These are phyloP conservation scores for Auriscalpium orientale DNA, from an alignment of 768 basidiomycete species.

Conservation along the genomic window DNA sequence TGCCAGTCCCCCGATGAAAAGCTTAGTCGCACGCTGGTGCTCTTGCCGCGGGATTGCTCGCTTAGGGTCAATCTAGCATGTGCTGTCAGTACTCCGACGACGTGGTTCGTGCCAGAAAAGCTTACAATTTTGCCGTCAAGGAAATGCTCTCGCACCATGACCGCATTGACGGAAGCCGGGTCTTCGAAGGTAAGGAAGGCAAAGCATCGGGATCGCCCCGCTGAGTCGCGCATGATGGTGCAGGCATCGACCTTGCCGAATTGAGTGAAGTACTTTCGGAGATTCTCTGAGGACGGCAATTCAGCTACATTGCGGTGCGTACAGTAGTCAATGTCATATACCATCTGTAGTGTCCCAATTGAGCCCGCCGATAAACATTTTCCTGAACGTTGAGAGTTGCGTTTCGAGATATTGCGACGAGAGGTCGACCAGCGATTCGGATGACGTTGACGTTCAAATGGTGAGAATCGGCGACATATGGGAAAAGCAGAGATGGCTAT, in stretches of 20 bases:
- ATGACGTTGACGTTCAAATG: slow-evolving; percentile 4
- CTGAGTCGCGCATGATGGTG: slow-evolving; percentile 95
- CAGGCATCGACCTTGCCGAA: slow-evolving; percentile 95
- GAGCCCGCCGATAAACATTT: slow-evolving; percentile 98
- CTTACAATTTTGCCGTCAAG: slow-evolving; percentile 90
- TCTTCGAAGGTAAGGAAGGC: slow-evolving; percentile 95
- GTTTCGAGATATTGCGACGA: slow-evolving; percentile 1
- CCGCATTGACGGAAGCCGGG: slow-evolving; percentile 83
- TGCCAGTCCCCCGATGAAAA: slow-evolving; percentile 92
- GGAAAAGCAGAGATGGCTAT: slow-evolving; percentile 52
- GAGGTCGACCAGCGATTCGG: slow-evolving; percentile 7
- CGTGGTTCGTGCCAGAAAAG: background rate
- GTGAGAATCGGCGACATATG: slow-evolving; percentile 18
- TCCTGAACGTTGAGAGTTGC: slow-evolving; percentile 44
- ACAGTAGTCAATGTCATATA: slow-evolving; percentile 38
- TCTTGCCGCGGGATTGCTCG: slow-evolving; percentile 94
- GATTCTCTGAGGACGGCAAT: slow-evolving; percentile 42
- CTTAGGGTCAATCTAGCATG: slow-evolving; percentile 88
- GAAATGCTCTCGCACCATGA: slow-evolving; percentile 88
- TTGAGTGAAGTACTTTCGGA: slow-evolving; percentile 83
- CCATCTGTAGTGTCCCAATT: slow-evolving; percentile 99
- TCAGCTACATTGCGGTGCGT: slow-evolving; percentile 31
- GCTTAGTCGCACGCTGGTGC: slow-evolving; percentile 83
- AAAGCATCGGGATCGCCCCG: slow-evolving; percentile 90
- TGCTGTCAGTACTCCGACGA: background rate